Evolutionary conservation across 176 grass and related monocot species (phyloP), one percentile per base, ranked within the genome.

Genomic region (Oryza brachyantha): DNA sequence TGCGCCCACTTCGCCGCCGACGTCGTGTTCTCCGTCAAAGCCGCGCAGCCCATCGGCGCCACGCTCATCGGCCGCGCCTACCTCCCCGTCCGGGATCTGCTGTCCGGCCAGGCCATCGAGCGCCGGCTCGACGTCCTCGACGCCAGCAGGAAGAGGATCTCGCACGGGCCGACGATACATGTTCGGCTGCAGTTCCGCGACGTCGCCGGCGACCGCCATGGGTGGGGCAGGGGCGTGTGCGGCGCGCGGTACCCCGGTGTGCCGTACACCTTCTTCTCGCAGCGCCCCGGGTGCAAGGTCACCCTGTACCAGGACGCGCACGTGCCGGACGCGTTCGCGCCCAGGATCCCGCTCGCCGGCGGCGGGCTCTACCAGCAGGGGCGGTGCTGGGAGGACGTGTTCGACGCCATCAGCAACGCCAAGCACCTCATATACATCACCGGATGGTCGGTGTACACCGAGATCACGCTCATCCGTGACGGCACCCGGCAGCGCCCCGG

Each of bases 231-330:
- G 0, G 91, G 94, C 57, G 37, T 97, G 36, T 74, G 68, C 74
- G 69, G 72, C 62, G 75, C 64, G 45, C 84, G 86, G 34, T 70
- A 78, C 79, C 91, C 86, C 48, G 94, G 91, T 32, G 94, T 97
- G 45, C 86, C 91, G 3, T 92, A 92, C 86, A 92, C 94, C 14
- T 94, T 94, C 80, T 97, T 97, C 84, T 88, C 94, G 22, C 91
- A 97, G 86, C 85, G 94, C 45, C 84, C 88, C n/a, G 91, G 89
- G 41, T 97, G 94, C 89, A 79, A 84, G 72, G 85, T 97, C 41
- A 94, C 94, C 5, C 83, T 97, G 34, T 97, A 94, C 84, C 94
- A 97, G 86, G 91, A 97, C 79, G 89, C 94, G 27, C 91, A 94
- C 64, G 46, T 75, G 52, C 89, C 94, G 8, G 91, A 97, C 81